These are phyloP conservation scores for Paxillus ammoniavirescens DNA, from an alignment of 768 basidiomycete species.

Conservation along the genomic window DNA sequence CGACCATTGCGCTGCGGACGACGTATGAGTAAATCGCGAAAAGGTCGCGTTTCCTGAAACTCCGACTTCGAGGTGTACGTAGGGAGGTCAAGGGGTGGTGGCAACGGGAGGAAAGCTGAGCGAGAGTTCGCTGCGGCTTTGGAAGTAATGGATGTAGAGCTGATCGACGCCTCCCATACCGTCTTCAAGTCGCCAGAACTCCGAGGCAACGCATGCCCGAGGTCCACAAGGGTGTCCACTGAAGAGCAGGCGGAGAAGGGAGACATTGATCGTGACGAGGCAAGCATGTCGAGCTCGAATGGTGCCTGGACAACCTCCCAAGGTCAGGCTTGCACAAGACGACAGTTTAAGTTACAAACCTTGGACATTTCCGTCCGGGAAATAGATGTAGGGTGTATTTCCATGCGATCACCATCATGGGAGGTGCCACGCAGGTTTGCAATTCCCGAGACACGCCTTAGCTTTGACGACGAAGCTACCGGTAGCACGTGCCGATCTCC, in stretches of 20 bases:
- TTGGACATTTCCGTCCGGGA: constrained; percentile 11
- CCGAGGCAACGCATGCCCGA: background rate
- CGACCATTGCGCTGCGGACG: constrained; percentile 10
- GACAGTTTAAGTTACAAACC: constrained; percentile 9
- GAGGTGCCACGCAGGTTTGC: constrained; percentile 26
- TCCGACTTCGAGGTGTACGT: constrained; percentile 7
- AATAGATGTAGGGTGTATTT: constrained; percentile 5
- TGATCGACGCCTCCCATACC: constrained; percentile 15
- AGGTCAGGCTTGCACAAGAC: background rate
- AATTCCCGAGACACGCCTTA: constrained; percentile 24
- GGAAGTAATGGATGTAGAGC: constrained; percentile 21
- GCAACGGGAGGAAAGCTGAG: constrained; percentile 3
- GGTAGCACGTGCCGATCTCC: background rate
- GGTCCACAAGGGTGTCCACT: constrained; percentile 23
- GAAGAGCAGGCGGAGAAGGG: constrained; percentile 20
- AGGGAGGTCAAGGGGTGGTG: constrained; percentile 1
- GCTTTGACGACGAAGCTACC: constrained; percentile 6
- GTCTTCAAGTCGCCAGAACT: constrained; percentile 18
- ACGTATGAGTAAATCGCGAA: constrained; percentile 6
- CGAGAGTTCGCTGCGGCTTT: constrained; percentile 10
- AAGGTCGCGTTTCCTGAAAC: constrained; percentile 4
- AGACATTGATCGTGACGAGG: constrained; percentile 2
- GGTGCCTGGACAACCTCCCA: constrained; percentile 11
- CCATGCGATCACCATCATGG: constrained; percentile 9
- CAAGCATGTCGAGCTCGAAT: constrained; percentile 23